Evolutionary conservation across 257 asterid genomes (phyloP).

Genomic region (Sherardia arvensis): DNA sequence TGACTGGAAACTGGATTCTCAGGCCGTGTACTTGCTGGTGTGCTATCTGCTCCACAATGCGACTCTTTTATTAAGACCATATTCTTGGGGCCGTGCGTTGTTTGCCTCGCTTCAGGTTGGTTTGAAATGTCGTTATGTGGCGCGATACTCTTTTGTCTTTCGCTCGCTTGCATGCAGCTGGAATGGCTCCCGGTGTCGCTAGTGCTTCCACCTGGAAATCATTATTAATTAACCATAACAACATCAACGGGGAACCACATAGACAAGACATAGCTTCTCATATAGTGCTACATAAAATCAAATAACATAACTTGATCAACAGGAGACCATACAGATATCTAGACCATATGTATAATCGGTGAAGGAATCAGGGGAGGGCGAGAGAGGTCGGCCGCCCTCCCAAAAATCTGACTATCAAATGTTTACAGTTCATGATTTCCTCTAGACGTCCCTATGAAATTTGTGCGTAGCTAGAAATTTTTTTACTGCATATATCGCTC

Average conservation of each 20-base stretch:
- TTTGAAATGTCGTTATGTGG: neutral
- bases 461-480: too few relatives aligned
- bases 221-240: neutral
- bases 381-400: too few relatives aligned
- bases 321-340: too few relatives aligned
- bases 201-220: constrained; percentile 29
- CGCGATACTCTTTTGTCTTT: neutral
- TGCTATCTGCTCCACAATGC: neutral
- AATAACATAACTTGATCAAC: too few relatives aligned
- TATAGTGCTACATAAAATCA: too few relatives aligned
- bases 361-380: too few relatives aligned
- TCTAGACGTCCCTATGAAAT: too few relatives aligned
- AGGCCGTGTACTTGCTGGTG: neutral
- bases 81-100: neutral
- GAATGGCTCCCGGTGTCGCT: constrained; percentile 38
- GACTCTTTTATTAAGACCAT: neutral
- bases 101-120: constrained; percentile 8
- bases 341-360: neutral
- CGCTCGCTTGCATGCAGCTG: constrained; percentile 13
- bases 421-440: too few relatives aligned
- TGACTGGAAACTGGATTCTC: constrained; percentile 6
- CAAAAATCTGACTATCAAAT: too few relatives aligned
- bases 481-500: too few relatives aligned
- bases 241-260: neutral
- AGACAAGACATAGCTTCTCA: neutral